These are phyloP conservation scores for Keithomyces neogunnii DNA, from an alignment of 2,329 filamentous ascomycete genomes.

Conservation along the genomic window DNA sequence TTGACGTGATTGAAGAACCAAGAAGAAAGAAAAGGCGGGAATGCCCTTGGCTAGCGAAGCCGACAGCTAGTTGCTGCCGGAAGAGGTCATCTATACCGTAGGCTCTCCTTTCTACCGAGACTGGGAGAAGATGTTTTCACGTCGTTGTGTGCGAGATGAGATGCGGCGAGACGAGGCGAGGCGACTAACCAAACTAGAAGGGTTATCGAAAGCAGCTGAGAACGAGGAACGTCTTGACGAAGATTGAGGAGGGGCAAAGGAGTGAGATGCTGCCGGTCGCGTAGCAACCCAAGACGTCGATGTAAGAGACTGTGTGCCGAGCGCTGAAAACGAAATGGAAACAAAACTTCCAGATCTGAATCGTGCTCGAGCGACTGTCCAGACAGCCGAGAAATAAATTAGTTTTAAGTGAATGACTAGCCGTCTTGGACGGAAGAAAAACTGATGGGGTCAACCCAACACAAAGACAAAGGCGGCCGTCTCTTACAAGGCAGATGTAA, in stretches of 20 bases:
- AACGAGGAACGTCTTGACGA: too few species aligned
- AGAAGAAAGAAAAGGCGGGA: neutral
- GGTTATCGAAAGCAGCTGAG: too few species aligned
- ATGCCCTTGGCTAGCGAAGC: conserved; percentile 2
- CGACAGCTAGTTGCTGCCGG: neutral
- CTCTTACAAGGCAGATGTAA: neutral
- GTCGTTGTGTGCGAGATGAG: neutral
- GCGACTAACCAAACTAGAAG: too few species aligned
- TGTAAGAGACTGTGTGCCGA: too few species aligned
- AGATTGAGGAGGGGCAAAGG: too few species aligned
- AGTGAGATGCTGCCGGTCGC: too few species aligned
- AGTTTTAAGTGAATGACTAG: neutral
- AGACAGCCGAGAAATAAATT: neutral
- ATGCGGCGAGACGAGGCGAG: neutral
- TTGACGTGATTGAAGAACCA: conserved; percentile 1
- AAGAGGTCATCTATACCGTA: neutral
- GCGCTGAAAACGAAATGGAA: too few species aligned
- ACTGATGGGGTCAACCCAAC: conserved; percentile 1
- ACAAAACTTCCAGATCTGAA: neutral
- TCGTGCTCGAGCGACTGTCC: neutral
- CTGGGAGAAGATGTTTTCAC: neutral
- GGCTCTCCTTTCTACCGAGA: neutral
- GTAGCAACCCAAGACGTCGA: too few species aligned
- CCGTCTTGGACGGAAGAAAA: neutral
- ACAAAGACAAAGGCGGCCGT: neutral